Conservation (phyloP, 139 green algal species). For the Micractinium sp. region DNA sequence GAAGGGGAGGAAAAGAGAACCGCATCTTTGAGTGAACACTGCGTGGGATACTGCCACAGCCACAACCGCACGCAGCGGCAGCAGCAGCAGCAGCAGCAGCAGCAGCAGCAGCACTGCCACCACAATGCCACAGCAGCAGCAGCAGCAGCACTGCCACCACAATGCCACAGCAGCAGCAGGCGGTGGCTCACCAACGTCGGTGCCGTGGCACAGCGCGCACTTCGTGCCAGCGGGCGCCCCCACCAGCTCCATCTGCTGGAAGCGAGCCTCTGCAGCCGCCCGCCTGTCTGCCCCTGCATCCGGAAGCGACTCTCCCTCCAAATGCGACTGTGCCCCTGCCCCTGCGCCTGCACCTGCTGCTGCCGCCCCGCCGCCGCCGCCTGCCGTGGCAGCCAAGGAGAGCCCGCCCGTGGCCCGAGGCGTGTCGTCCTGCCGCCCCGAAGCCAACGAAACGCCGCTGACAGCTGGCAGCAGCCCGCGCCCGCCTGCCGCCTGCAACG, state of each 20-base stretch:
- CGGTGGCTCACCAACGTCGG: background rate
- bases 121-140: too few relatives aligned
- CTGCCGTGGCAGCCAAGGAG: too few relatives aligned
- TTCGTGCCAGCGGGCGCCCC: slow-evolving; percentile 37
- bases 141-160: background rate
- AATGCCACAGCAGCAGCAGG: too few relatives aligned
- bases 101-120: too few relatives aligned
- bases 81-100: too few relatives aligned
- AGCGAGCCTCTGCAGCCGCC: slow-evolving; percentile 15
- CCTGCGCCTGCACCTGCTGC: background rate
- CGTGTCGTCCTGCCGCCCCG: background rate
- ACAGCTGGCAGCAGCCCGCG: slow-evolving; percentile 13
- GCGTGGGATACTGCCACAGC: too few relatives aligned
- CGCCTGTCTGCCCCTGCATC: background rate
- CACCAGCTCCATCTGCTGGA: slow-evolving; percentile 16
- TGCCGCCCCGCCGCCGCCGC: background rate
- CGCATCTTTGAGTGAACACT: background rate
- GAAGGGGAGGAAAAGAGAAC: background rate
- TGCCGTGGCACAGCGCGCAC: slow-evolving; percentile 44
- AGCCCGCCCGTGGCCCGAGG: background rate
- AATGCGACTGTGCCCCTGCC: background rate
- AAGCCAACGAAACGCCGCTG: background rate
- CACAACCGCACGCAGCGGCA: too few relatives aligned
- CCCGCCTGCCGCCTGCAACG: too few relatives aligned
- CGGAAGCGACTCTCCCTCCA: slow-evolving; percentile 16